Evolutionary conservation across 2,329 filamentous ascomycete species (phyloP).

Genomic region (Pseudopyricularia cyperi): DNA sequence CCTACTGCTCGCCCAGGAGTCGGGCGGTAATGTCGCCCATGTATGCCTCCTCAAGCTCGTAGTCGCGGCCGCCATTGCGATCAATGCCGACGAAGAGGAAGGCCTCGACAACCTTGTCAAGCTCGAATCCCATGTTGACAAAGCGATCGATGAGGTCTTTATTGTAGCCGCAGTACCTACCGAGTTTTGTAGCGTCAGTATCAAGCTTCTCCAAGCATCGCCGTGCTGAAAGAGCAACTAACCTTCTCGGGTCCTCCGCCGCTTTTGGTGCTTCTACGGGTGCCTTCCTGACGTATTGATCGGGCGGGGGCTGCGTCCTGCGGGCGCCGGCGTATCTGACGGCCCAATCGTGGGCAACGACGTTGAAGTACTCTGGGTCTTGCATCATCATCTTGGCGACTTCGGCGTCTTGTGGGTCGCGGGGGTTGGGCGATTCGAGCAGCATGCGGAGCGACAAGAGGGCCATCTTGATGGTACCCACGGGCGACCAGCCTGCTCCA

Average conservation of each 20-base stretch:
- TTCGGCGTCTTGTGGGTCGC: constrained; percentile 92
- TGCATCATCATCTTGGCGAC: constrained; percentile 82
- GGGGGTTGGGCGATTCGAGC: constrained; percentile 85
- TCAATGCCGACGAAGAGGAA: constrained; percentile 76
- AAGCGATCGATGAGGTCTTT: constrained; percentile 73
- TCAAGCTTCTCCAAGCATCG: not conserved
- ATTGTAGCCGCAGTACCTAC: constrained; percentile 78
- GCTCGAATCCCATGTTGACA: constrained; percentile 79
- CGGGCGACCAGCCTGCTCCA: constrained; percentile 81
- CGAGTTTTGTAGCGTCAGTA: not conserved
- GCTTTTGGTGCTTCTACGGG: constrained; percentile 28
- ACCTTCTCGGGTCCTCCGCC: constrained; percentile 36
- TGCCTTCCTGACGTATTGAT: constrained; percentile 33
- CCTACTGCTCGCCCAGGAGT: constrained; percentile 65
- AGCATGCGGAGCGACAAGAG: constrained; percentile 87
- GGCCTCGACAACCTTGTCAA: constrained; percentile 73
- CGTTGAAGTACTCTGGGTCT: constrained; percentile 65
- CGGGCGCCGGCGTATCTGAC: constrained; percentile 71
- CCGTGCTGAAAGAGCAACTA: constrained; percentile 5
- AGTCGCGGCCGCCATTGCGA: constrained; percentile 62
- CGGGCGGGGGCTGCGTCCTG: constrained; percentile 19
- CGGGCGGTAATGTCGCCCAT: constrained; percentile 83
- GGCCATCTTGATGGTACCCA: constrained; percentile 91
- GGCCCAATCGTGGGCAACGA: constrained; percentile 83
- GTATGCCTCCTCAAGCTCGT: constrained; percentile 78